These are phyloP conservation scores for Leptographium galeiforme DNA, from an alignment of 2,329 filamentous ascomycete species.

Conservation along the genomic window DNA sequence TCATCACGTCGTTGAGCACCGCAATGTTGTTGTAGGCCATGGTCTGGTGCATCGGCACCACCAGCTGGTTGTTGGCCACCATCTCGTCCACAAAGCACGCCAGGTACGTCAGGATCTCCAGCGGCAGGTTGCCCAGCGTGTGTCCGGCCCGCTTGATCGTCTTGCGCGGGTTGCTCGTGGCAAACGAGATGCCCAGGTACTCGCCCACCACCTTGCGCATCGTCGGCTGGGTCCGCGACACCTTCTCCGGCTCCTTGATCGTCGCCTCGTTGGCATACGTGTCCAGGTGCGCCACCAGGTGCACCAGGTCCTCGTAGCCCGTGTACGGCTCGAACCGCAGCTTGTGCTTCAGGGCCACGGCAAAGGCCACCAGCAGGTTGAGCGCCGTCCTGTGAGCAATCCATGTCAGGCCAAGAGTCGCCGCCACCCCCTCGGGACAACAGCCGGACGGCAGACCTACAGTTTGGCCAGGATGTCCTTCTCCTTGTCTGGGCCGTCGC, in stretches of 20 bases:
- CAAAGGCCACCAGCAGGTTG: conserved; percentile 57
- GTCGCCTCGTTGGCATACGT: conserved; percentile 45
- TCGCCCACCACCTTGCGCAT: conserved; percentile 43
- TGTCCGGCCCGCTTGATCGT: conserved; percentile 51
- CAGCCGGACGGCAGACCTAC: conserved; percentile 9
- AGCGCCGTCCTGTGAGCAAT: conserved; percentile 33
- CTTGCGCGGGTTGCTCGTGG: conserved; percentile 56
- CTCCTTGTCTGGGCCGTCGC: conserved; percentile 42
- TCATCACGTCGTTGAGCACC: conserved; percentile 50
- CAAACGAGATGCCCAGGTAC: conserved; percentile 55
- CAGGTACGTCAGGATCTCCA: conserved; percentile 57
- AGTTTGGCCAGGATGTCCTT: conserved; percentile 55
- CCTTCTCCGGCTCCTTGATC: conserved; percentile 22
- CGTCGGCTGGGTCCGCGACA: conserved; percentile 17
- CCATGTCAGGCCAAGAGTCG: too few species aligned
- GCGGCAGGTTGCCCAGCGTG: conserved; percentile 57
- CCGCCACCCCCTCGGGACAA: too few species aligned
- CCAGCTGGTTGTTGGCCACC: conserved; percentile 34
- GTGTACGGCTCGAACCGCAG: conserved; percentile 62
- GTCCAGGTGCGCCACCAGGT: conserved; percentile 49
- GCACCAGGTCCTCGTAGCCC: conserved; percentile 52
- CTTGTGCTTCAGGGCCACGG: conserved; percentile 57
- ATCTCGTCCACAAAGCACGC: conserved; percentile 46
- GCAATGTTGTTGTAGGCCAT: conserved; percentile 35
- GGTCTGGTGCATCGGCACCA: conserved; percentile 35